Evolutionary conservation across 2,329 filamentous ascomycete genomes (phyloP).

Genomic region (Dactylella cylindrospora): DNA sequence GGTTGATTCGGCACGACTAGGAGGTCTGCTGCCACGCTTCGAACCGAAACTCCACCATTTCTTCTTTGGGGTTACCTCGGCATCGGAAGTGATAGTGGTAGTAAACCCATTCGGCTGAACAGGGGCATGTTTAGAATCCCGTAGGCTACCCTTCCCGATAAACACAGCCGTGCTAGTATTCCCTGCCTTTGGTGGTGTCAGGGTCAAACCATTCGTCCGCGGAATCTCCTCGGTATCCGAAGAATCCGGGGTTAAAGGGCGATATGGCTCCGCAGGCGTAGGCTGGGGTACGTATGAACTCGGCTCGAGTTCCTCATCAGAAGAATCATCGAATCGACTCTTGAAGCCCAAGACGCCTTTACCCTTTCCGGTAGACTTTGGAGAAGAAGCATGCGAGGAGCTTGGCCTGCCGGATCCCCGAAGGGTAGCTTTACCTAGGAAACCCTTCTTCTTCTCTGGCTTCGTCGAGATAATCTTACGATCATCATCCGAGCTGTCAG

Average conservation of each 20-base stretch:
- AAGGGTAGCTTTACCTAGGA: slow-evolving; percentile 30
- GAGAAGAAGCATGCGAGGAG: slow-evolving; percentile 14
- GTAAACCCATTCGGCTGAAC: slow-evolving; percentile 10
- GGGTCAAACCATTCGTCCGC: slow-evolving; percentile 1
- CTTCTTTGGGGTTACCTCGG: slow-evolving; percentile 30
- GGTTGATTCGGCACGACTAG: slow-evolving; percentile 23
- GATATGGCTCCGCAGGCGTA: slow-evolving; percentile 8
- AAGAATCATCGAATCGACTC: slow-evolving; percentile 37
- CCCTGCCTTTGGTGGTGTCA: neutral
- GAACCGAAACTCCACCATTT: slow-evolving; percentile 42
- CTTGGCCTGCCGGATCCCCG: slow-evolving; percentile 7
- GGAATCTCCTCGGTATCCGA: slow-evolving; percentile 21
- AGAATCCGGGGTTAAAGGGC: slow-evolving; percentile 31
- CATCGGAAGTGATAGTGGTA: slow-evolving; percentile 17
- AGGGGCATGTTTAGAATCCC: slow-evolving; percentile 14
- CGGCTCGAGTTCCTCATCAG: slow-evolving; percentile 19
- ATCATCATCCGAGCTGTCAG: slow-evolving; percentile 42
- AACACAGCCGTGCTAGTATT: neutral
- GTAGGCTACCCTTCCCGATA: neutral
- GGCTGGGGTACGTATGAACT: neutral
- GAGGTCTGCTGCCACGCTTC: slow-evolving; percentile 13
- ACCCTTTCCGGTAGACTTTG: slow-evolving; percentile 1
- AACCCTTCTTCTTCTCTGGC: slow-evolving; percentile 27
- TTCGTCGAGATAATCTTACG: slow-evolving; percentile 3
- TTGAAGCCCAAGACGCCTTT: slow-evolving; percentile 16